Percentiles rank a stretch among this genome's conserved stretches.
Evolutionary conservation across 768 basidiomycete species (phyloP).

Genomic region (Trametopsis cervina): DNA sequence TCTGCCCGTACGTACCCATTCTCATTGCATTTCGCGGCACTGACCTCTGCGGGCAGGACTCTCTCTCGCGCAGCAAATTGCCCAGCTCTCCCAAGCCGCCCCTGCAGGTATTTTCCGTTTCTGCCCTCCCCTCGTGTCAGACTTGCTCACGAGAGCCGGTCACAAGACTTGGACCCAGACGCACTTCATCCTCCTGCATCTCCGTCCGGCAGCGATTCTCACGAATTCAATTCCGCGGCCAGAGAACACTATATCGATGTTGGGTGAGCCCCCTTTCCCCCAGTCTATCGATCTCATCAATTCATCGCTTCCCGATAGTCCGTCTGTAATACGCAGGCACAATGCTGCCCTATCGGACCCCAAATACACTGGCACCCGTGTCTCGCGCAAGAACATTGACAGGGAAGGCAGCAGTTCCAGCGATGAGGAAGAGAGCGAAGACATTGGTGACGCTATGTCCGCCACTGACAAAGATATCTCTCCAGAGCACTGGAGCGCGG

Average conservation of each 20-base stretch:
- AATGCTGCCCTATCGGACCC: constrained; percentile 54
- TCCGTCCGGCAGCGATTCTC: constrained; percentile 33
- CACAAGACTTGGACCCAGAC: constrained; percentile 70
- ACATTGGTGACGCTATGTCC: constrained; percentile 9
- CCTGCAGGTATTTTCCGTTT: constrained; percentile 53
- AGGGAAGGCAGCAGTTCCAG: constrained; percentile 16
- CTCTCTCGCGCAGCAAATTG: constrained; percentile 75
- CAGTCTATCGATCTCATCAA: neutral
- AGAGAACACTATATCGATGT: constrained; percentile 84
- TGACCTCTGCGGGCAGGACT: constrained; percentile 28
- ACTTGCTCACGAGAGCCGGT: constrained; percentile 10
- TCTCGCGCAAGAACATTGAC: constrained; percentile 48
- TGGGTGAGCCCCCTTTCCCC: constrained; percentile 44
- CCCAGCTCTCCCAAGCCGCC: constrained; percentile 64
- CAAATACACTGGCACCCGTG: constrained; percentile 71
- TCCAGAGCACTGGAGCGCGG: neutral
- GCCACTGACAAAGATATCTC: constrained; percentile 15
- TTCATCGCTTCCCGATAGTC: constrained; percentile 32
- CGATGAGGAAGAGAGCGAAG: constrained; percentile 17
- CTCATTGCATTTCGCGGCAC: neutral
- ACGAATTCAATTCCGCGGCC: constrained; percentile 27
- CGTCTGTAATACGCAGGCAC: constrained; percentile 62
- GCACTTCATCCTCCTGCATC: constrained; percentile 44
- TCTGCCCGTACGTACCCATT: constrained; percentile 2
- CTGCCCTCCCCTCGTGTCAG: neutral